Base-by-base conservation (phyloP, 208 protist genomes). In the Acanthamoeba rhysodes region DNA sequence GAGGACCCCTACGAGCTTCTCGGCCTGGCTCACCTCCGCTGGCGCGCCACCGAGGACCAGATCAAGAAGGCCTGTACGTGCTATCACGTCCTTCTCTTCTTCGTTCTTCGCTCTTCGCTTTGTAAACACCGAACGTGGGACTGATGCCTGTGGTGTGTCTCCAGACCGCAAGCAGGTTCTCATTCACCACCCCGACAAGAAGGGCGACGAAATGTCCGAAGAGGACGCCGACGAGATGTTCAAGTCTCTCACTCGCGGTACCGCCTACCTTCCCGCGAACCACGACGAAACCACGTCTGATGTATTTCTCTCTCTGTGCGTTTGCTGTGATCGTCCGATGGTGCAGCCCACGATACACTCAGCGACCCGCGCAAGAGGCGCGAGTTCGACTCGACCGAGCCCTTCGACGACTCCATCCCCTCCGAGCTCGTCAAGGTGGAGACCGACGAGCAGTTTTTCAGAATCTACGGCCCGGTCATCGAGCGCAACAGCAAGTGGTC, bases 161-260 rank as follows among this genome's bases (percentile, higher is more conserved):
- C 48, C 34, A 95, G 57, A 99, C 97, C 98, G 98, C 27, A 97
- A 97, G 62, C 97, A 98, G 66, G 99, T 98, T 94, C 96, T 99
- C 2, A 98, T 99, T 80, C 99, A 98, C 14, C 99, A 99, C 96
- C 99, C 99, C 7, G 99, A 99, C 96, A 99, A 99, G 95, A 97
- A 98, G 94, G 96, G 96, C 88, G 82, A 50, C 27, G 82, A 90
- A 50, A 18, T 48, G n/a, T 27, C 27, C 24, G 82, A 20, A 7
- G 82, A 90, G 22, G 82, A 90, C 24, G 98, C 96, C 59, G 98
- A 99, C 80, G 98, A 97, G 85, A 97, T 98, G 37, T 99, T 99
- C 96, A 99, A 99, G 95, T 45, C 97, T 45, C 98, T 99, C 18
- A 98, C 99, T 95, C 97, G 97, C 29, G 95, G 85, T 84, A 94